Evolutionary conservation across 1,284 basidiomycete species (phyloP), one percentile per base, ranked within the genome.

Genomic region (Cutaneotrichosporon dermatis): DNA sequence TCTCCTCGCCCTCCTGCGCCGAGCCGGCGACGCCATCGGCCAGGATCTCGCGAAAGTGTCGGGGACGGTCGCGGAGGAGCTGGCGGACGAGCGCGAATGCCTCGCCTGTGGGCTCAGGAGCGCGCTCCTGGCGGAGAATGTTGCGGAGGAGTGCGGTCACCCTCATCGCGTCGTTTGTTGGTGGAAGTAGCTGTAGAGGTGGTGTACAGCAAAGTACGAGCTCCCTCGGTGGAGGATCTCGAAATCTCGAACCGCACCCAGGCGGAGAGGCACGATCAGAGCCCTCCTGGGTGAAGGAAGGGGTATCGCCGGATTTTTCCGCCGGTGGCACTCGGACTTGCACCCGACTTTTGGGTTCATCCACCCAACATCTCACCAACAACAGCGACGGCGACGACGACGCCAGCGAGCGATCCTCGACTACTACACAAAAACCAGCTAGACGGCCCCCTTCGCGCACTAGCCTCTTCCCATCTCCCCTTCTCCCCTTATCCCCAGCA

Each of bases 31-130:
- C 51, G 42, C 66, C 73, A 46, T 66, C 67, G 13, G 60, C 58
- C 39, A 75, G 56, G 54, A 76, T 58, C 58, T 74, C 70, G 35
- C 70, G 71, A 44, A 72, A 71, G 37, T 68, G 66, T n/a, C 65
- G 61, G 5, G 72, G 66, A 7, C 66, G 48, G 11, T 65, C 58
- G 6, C 63, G 45, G 7, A 76, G 67, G 15, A 74, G 60, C 37
- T 67, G 52, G 8, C 66, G 65, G 36, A 76, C 68, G 50, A 75
- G 59, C 9, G 59, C 55, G 57, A 71, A 75, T n/a, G 75, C 75
- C 15, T 52, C 54, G 6, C 63, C 46, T 51, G 41, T 65, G 50
- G 54, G 65, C 10, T 39, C 4, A n/a, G 50, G 39, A 6, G 37
- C 39, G 39, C 16, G 39, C 6, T 39, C 37, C 15, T 35, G 6